Conservation (phyloP, 192 early-diverging fungal species). For the Phycomyces blakesleeanus region DNA sequence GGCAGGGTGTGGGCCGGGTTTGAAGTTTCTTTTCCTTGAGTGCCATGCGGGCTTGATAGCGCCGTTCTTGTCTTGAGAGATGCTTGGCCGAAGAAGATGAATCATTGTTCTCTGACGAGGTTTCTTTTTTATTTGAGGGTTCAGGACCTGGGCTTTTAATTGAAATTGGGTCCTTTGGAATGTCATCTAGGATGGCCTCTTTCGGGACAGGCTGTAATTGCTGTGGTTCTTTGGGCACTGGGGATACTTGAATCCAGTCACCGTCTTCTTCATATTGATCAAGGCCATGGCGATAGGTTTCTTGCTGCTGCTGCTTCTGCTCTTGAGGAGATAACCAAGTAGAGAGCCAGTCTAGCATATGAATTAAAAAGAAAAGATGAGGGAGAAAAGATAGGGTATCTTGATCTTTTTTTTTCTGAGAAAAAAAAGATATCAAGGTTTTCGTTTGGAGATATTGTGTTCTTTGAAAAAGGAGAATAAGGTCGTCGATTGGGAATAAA, state of each 20-base stretch:
- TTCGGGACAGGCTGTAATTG: background rate
- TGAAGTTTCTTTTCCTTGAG: constrained; percentile 10
- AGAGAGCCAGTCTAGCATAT: constrained; percentile 21
- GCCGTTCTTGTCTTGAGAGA: constrained; percentile 18
- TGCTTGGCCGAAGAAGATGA: constrained; percentile 1
- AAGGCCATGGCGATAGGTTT: constrained; percentile 10
- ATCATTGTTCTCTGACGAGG: background rate
- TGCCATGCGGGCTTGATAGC: constrained; percentile 3
- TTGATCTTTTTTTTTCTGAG: constrained; percentile 15
- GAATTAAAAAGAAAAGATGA: constrained; percentile 4
- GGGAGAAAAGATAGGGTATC: background rate
- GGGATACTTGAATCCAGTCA: constrained; percentile 15
- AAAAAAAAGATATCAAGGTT: no score
- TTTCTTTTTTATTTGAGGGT: no score
- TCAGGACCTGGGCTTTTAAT: no score
- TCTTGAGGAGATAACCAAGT: constrained; percentile 11
- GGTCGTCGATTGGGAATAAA: no score
- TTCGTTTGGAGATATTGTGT: no score
- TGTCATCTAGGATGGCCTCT: background rate
- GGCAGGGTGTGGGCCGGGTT: background rate
- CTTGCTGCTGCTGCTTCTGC: background rate
- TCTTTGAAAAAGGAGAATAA: no score
- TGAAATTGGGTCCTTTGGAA: background rate
- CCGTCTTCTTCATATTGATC: constrained; percentile 7
- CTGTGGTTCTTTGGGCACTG: constrained; percentile 1